phyloP scores from a whole-genome alignment of 1,139 yeast genomes.

The Debaryomycetaceae sp. region DNA sequence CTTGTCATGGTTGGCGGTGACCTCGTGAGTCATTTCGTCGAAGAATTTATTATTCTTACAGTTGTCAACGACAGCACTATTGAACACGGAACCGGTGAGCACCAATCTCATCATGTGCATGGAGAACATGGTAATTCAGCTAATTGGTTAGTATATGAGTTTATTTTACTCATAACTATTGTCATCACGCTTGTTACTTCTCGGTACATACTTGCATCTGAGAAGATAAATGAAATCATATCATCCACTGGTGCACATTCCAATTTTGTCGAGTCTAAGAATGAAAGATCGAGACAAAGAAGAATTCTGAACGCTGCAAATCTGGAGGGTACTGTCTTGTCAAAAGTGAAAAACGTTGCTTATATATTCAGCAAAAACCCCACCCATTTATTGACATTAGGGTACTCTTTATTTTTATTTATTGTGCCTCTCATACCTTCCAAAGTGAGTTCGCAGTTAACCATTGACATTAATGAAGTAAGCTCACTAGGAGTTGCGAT shows the following conservation, averaged over 20 bases:
- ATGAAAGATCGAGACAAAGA: slow-evolving; percentile 4
- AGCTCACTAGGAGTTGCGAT: slow-evolving; percentile 51
- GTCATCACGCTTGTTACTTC: slow-evolving; percentile 36
- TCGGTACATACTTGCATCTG: slow-evolving; percentile 31
- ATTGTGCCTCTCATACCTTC: slow-evolving; percentile 33
- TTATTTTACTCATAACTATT: slow-evolving; percentile 24
- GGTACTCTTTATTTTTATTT: slow-evolving; percentile 44
- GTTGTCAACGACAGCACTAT: slow-evolving; percentile 29
- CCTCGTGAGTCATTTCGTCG: slow-evolving; percentile 76
- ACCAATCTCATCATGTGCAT: slow-evolving; percentile 54
- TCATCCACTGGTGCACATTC: slow-evolving; percentile 10
- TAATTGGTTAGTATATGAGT: slow-evolving; percentile 32
- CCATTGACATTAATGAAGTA: slow-evolving; percentile 43
- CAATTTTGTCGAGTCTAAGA: slow-evolving; percentile 5
- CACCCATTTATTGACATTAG: slow-evolving; percentile 58
- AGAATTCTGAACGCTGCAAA: background rate
- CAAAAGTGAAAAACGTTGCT: slow-evolving; percentile 7
- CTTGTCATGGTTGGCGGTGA: slow-evolving; percentile 90
- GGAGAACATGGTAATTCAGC: slow-evolving; percentile 34
- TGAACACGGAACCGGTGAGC: slow-evolving; percentile 25
- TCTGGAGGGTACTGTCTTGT: background rate
- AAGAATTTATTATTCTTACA: slow-evolving; percentile 59
- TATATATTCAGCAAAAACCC: slow-evolving; percentile 46
- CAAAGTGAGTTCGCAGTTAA: slow-evolving; percentile 23
- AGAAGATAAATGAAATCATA: slow-evolving; percentile 34